Evolutionary conservation across 108 stramenopile species (phyloP), one percentile per base, ranked within the genome.

Genomic region (Parietichytrium sp.): DNA sequence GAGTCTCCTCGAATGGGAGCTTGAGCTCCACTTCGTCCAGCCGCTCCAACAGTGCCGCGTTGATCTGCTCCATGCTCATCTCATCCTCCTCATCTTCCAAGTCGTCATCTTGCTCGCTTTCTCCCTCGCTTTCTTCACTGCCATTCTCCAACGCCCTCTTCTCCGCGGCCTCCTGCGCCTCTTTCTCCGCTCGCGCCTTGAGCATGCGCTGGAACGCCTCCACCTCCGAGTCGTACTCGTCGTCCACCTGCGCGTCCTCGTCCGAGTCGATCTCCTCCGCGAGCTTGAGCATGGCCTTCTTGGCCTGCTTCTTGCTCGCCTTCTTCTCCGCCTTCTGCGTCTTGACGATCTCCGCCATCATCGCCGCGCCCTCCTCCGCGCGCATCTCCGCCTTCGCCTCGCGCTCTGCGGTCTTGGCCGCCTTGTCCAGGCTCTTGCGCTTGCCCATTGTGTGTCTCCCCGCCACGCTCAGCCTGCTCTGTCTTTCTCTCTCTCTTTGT

Each of bases 1-100:
- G 49, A 2, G 88, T 88, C 81, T 91, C 89, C 3, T 81, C 29
- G 81, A 86, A 91, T 8, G 89, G 88, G 4, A 86, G 77, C 8
- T 47, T n/a, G 29, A 55, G 26, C 49, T 61, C n/a, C 51, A 89
- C 72, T 18, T 85, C 83, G n/a, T 82, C 85, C 50, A 55, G 52
- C 29, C 79, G 51, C 48, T 89, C 85, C 23, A 83, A 45, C 25
- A 85, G 79, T 25, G 83, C 85, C 48, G 85, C 83, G 79, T 84
- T 42, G 7, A 23, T 10, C 15, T 12, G 13, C 38, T 29, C 4
- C 13, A 79, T 20, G 25, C 25, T 25, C 47, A 79, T 50, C n/a
- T 79, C 52, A 77, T 83, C 79, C 25, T 83, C 82, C 33, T 79
- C 82, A 79, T 33, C 72, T 23, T 54, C 83, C 29, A 49, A 45